Evolutionary conservation across 345 rosid genomes (phyloP), one percentile per base, ranked within the genome.

Genomic region (Alliaria petiolata): DNA sequence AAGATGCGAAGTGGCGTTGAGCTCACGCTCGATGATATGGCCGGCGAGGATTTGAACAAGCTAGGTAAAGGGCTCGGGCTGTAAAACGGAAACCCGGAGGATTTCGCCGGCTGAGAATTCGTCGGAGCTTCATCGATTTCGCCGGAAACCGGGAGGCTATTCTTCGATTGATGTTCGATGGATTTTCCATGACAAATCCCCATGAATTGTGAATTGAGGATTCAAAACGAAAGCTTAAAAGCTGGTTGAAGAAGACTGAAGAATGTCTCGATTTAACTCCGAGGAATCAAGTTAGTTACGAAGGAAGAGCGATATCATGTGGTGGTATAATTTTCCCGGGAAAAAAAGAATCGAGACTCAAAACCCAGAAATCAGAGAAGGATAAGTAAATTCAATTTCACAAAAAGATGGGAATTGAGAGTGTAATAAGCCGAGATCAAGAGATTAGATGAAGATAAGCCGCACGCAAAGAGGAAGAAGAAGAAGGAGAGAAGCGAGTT

Each of bases 101-200:
- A 72, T 75, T 85, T 92, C 59, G 72, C 67, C 43, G 83, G 59
- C 4, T 61, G 82, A 2, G 78, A 70, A 78, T 65, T 81, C 83
- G 51, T 45, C 55, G 38, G 86, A 71, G 66, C 31, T 59, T 74
- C 67, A 8, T 56, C 50, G 25, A 7, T 12, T 42, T 62, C 76
- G 6, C 31, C 39, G 33, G 78, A 13, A 40, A 62, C 67, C 14
- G 81, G 14, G 19, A 62, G 67, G 62, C 55, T n/a, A n/a, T n/a
- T 71, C 36, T 74, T 87, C 73, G 58, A 69, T 76, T 60, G 73
- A 1, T 67, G 55, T 3, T 71, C 78, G 19, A 60, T 52, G 5
- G 96, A 95, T 74, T 89, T 90, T 63, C 89, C 98, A 75, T 93
- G 98, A 62, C 97, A 90, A 15, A 93, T 87, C 72, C 98, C 98